Base-by-base conservation (phyloP, 495 filamentous ascomycete species). In the Cryomyces antarcticus region DNA sequence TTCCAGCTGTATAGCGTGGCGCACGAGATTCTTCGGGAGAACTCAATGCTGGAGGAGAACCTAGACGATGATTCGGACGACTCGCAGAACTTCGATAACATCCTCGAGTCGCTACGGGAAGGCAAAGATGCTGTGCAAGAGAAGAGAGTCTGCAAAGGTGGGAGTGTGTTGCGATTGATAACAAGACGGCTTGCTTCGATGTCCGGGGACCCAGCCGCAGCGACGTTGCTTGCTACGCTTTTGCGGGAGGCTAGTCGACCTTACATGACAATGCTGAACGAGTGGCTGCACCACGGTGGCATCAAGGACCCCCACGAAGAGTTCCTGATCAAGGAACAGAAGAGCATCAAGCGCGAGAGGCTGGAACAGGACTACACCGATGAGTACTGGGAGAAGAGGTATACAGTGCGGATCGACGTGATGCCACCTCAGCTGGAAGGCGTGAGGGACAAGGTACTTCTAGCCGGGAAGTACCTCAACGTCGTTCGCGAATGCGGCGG, bases 371-470 rank as follows among this genome's bases (percentile, higher is more conserved):
- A 97, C 60, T 97, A 95, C 51, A 96, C 87, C 0, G 89, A 97
- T 53, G 89, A 96, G 50, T 97, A 97, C 58, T 97, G 89, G 89
- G 89, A 96, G 54, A 85, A 93, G 58, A 70, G 89, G 44, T 97
- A 97, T 52, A 94, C 86, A 9, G 83, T 96, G 46, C 75, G 89
- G 36, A 81, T 93, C 37, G 71, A 82, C 37, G 85, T 89, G 43
- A 77, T 96, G 9, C 89, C 89, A 3, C 88, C 89, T 9, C 89
- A 97, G 56, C 71, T 97, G 5, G 84, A 92, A 51, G 77, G 67
- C 42, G 83, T 96, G 43, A 88, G 83, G 51, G 86, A 93, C 45
- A 95, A 93, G 54, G 86, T 97, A 2, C 66, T 96, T 6, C 68
- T 96, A 4, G 89, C 89, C 11, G 89, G 89, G 13, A 97, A 97